Base-by-base conservation (phyloP, 164 flowering plant genomes). In the Stephania japonica region DNA sequence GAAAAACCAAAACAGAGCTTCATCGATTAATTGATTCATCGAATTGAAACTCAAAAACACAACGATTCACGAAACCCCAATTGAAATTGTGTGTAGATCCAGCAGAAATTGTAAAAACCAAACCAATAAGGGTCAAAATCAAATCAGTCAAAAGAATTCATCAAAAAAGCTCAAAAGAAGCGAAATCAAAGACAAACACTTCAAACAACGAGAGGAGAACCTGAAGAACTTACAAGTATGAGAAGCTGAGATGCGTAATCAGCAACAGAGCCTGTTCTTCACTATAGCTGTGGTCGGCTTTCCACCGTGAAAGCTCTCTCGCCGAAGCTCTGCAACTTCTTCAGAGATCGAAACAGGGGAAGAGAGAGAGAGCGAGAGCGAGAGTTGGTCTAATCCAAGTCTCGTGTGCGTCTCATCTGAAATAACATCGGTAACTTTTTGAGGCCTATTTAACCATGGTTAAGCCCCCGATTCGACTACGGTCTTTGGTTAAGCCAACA, bases 261-360 rank as follows among this genome's bases (percentile, higher is more conserved):
- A 32, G 38, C 0, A 32, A 32, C 38, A 32, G 38, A 32, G 38
- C 38, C 38, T 4, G 38, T 32, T 32, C 38, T 2, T 32, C 0
- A 2, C 38, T 32, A 43, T 12, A 63, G 50, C 41, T 50, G 71
- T 64, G 64, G 32, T 42, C 70, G 69, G 62, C 43, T 69, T 70
- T 42, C 70, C 65, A 26, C 74, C 74, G 65, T 70, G 49, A 70
- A 75, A 70, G 63, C 73, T 62, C 73, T 44, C 47, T 19, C 19
- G 47, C 42, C 24, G 65, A 47, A 65, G 41, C 42, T 69, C 76
- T 61, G 68, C 53, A 16, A 49, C 6, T 6, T 11, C 6, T 6
- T 11, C 6, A 13, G 50, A 47, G 53, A 47, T 16, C 12, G 13
- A 47, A 47, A 44, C 50, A 13, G 50, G 14, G 50, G 14, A 9